Base-by-base conservation (phyloP, 345 rosid genomes). In the Theobroma cacao region DNA sequence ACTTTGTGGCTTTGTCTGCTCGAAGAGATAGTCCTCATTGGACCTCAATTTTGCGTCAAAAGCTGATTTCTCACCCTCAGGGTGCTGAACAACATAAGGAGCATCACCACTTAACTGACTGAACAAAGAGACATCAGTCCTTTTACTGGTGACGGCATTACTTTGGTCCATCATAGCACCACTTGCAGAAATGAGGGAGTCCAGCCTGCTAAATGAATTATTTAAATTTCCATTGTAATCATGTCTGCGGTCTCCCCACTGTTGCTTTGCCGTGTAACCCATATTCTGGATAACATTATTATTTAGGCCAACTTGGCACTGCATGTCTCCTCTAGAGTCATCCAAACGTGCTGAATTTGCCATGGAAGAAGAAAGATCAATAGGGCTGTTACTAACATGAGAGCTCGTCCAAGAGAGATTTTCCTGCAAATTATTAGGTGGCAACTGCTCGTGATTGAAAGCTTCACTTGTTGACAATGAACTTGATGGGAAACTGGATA, bases 231-330 rank as follows among this genome's bases (percentile, higher is more conserved):
- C 74, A 62, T 77, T 75, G 80, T 73, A 83, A 80, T 72, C 75
- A 31, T 71, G 87, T 45, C 73, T 79, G 66, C 79, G 87, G 74
- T 90, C 93, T 68, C 84, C 89, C 93, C 92, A 87, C 56, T 78
- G 79, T 50, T 82, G 89, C 63, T 79, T 89, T 9, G 84, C 79
- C 76, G 78, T 71, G 50, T 81, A 81, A 78, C 74, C 84, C 41
- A 78, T 75, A 80, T 75, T 84, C 69, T 64, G 91, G 81, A 87
- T 69, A 75, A 81, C 84, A 61, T 86, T 89, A 52, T 85, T 86
- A 28, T 80, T 70, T 31, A 86, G 72, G 14, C 86, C 86, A 20
- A 85, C 64, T 73, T 90, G 93, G 79, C 87, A 83, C 50, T 83
- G 89, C 75, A 88, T 71, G 62, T 79, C 90, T 67, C 72, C 83